These are phyloP conservation scores for Nothopassalora personata DNA, from an alignment of 2,329 filamentous ascomycete species.

Conservation along the genomic window DNA sequence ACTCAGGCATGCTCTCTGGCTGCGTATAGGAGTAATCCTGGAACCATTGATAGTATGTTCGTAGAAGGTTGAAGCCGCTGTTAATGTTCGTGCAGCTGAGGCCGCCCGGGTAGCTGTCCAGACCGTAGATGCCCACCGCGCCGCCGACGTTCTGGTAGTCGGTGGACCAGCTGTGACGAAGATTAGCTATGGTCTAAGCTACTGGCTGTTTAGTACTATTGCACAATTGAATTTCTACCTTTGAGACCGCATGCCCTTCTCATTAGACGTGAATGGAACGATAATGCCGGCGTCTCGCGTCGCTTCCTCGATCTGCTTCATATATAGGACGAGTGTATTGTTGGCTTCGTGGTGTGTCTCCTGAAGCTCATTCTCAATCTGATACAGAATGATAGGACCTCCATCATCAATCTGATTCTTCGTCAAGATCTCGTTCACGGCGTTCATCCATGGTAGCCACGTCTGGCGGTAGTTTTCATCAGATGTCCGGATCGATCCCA, in stretches of 20 bases:
- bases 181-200: background rate
- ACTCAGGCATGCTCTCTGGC: slow-evolving; percentile 53
- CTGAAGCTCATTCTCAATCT: slow-evolving; percentile 53
- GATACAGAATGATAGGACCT: slow-evolving; percentile 52
- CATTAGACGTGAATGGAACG: slow-evolving; percentile 54
- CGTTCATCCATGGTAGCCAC: slow-evolving; percentile 46
- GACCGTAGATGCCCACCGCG: slow-evolving; percentile 44
- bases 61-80: slow-evolving; percentile 47
- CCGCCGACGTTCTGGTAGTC: slow-evolving; percentile 55
- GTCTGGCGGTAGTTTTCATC: slow-evolving; percentile 46
- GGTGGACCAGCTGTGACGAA: slow-evolving; percentile 50
- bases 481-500: slow-evolving; percentile 49
- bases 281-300: slow-evolving; percentile 54
- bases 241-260: slow-evolving; percentile 54
- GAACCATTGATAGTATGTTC: slow-evolving; percentile 45
- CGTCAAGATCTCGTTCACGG: slow-evolving; percentile 47
- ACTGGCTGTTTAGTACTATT: no score
- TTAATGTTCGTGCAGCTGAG: slow-evolving; percentile 59
- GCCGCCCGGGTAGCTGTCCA: slow-evolving; percentile 52
- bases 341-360: slow-evolving; percentile 38
- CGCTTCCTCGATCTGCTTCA: slow-evolving; percentile 52
- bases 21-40: slow-evolving; percentile 38
- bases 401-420: slow-evolving; percentile 55
- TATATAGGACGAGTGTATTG: slow-evolving; percentile 46
- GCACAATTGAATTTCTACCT: background rate